Evolutionary conservation across 768 basidiomycete species (phyloP).

Genomic region (Zangia roseola): DNA sequence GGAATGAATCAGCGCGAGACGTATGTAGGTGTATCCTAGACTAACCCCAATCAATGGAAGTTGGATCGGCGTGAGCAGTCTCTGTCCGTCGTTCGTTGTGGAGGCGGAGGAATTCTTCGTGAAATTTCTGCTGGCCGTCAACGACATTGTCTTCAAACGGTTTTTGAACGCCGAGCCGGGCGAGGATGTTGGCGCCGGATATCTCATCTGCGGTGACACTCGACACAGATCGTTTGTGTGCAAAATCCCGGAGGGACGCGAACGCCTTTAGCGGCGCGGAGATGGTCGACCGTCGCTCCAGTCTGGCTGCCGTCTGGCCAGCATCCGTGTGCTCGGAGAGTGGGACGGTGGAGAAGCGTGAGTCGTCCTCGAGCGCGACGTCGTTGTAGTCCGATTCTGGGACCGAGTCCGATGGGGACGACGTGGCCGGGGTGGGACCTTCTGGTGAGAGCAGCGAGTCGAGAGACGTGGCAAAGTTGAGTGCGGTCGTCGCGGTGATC

Average conservation of each 20-base stretch:
- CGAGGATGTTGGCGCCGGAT: constrained; percentile 47
- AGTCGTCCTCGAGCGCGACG: constrained; percentile 44
- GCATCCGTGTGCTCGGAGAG: constrained; percentile 36
- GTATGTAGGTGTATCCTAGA: not conserved
- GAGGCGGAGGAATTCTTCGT: constrained; percentile 71
- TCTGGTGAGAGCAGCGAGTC: constrained; percentile 55
- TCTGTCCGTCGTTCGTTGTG: constrained; percentile 53
- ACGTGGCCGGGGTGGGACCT: constrained; percentile 27
- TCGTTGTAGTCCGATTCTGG: constrained; percentile 67
- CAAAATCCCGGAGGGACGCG: constrained; percentile 25
- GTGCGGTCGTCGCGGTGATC: constrained; percentile 3
- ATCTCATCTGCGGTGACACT: constrained; percentile 47
- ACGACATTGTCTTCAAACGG: constrained; percentile 38
- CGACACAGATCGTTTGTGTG: constrained; percentile 66
- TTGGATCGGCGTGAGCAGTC: constrained; percentile 38
- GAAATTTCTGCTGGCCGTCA: constrained; percentile 63
- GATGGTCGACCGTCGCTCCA: constrained; percentile 32
- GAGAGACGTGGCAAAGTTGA: constrained; percentile 29
- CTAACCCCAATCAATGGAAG: constrained; percentile 77
- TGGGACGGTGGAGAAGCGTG: constrained; percentile 52
- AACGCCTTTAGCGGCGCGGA: constrained; percentile 20
- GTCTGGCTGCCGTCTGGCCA: constrained; percentile 16
- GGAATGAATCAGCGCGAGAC: constrained; percentile 5
- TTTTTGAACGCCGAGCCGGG: constrained; percentile 50
- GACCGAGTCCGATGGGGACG: constrained; percentile 41